phyloP scores from a whole-genome alignment of 495 filamentous ascomycete species.

The Talaromyces borbonicus region DNA sequence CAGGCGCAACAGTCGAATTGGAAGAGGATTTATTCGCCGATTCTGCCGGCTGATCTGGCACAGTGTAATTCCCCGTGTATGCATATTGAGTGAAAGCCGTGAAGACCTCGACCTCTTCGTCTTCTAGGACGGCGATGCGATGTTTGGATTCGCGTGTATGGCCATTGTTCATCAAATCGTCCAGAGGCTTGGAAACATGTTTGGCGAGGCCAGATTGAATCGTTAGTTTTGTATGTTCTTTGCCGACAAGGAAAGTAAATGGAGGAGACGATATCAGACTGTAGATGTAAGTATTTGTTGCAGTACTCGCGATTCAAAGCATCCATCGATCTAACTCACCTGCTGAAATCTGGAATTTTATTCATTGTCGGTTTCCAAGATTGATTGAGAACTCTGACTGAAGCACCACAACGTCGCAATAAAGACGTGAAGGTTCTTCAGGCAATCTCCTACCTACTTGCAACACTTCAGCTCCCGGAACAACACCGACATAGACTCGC shows the following conservation, averaged over 20 bases:
- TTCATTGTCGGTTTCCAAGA: constrained; percentile 11
- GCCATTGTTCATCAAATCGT: constrained; percentile 38
- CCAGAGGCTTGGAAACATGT: constrained; percentile 38
- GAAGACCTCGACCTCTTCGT: constrained; percentile 39
- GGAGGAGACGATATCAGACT: constrained; percentile 35
- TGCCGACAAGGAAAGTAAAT: constrained; percentile 43
- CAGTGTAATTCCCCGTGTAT: constrained; percentile 38
- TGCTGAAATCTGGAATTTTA: constrained; percentile 9
- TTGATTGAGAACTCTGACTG: too few species aligned
- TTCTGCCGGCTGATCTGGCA: constrained; percentile 14
- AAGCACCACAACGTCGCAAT: background rate
- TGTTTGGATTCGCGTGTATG: constrained; percentile 35
- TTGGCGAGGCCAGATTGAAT: constrained; percentile 38
- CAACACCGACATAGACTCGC: too few species aligned
- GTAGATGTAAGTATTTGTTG: constrained; percentile 8
- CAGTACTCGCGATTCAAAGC: background rate
- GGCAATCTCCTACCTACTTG: background rate
- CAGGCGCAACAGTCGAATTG: background rate
- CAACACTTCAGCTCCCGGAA: too few species aligned
- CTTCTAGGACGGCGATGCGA: constrained; percentile 31
- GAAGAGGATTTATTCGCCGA: background rate
- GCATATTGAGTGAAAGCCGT: constrained; percentile 40
- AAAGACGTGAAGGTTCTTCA: background rate
- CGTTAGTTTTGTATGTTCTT: constrained; percentile 31
- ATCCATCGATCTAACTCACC: background rate